Evolutionary conservation across 1,139 yeast genomes (phyloP).

Genomic region (Candida gigantensis): DNA sequence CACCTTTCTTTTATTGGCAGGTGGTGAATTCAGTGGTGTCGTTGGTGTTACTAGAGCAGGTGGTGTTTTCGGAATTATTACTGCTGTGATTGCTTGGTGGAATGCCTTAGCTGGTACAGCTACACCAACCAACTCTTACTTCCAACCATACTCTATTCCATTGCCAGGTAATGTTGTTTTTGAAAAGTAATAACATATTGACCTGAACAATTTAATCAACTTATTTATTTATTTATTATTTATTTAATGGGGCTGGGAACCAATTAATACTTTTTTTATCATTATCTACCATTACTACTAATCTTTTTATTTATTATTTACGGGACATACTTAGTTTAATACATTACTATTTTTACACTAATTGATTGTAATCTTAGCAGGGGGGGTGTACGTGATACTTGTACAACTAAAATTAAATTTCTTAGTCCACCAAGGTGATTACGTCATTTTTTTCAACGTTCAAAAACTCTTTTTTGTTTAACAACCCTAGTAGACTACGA

Average conservation of each 20-base stretch:
- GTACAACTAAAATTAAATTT: too few species aligned
- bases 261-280: conserved; percentile 2
- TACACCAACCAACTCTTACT: conserved; percentile 26
- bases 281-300: neutral
- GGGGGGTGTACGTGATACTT: too few species aligned
- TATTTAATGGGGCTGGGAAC: conserved; percentile 5
- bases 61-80: conserved; percentile 64
- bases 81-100: conserved; percentile 64
- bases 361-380: too few species aligned
- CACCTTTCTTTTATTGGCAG: conserved; percentile 58
- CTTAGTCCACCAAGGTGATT: too few species aligned
- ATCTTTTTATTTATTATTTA: neutral
- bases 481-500: too few species aligned
- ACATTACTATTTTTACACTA: too few species aligned
- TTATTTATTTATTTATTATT: conserved; percentile 3
- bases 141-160: conserved; percentile 34
- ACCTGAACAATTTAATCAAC: neutral
- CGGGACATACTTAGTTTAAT: neutral
- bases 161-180: conserved; percentile 25
- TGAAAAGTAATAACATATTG: neutral
- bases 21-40: conserved; percentile 54
- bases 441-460: too few species aligned
- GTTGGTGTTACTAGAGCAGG: conserved; percentile 60
- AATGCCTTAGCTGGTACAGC: conserved; percentile 42
- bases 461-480: too few species aligned